Percentiles rank a stretch among this genome's conserved stretches.
These are phyloP conservation scores for Chytridiales sp. DNA, from an alignment of 371 early-diverging fungal genomes.

Conservation along the genomic window DNA sequence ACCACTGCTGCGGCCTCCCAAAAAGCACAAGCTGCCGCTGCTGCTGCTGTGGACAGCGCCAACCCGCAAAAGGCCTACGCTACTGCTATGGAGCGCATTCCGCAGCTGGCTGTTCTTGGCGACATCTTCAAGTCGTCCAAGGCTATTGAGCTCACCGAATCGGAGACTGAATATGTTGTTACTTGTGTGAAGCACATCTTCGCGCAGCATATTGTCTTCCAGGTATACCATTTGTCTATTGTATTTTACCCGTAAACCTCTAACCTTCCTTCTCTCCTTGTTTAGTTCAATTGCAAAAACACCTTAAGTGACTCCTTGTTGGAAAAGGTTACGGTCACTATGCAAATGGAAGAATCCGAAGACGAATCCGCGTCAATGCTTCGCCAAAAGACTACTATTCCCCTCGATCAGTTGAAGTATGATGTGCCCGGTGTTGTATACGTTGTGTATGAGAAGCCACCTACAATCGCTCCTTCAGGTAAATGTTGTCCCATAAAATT, in stretches of 20 bases:
- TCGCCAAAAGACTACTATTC: constrained; percentile 51
- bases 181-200: constrained; percentile 91
- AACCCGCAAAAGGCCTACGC: constrained; percentile 61
- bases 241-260: neutral
- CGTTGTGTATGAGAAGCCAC: constrained; percentile 55
- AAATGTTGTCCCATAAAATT: too few relatives aligned
- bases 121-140: constrained; percentile 77
- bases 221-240: constrained; percentile 52
- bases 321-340: constrained; percentile 85
- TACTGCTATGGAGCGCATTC: constrained; percentile 70
- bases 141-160: constrained; percentile 84
- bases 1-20: constrained; percentile 24
- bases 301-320: constrained; percentile 89
- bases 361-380: constrained; percentile 60
- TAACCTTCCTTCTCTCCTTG: neutral
- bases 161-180: constrained; percentile 95
- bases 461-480: constrained; percentile 42
- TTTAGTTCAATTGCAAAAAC: constrained; percentile 84
- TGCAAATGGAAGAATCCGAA: constrained; percentile 54
- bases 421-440: constrained; percentile 79
- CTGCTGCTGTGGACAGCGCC: constrained; percentile 16
- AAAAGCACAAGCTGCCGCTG: constrained; percentile 18
- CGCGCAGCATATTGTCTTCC: constrained; percentile 86
- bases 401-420: constrained; percentile 70
- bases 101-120: constrained; percentile 83